Evolutionary conservation across 805 yeast species (phyloP), one percentile per base, ranked within the genome.

Genomic region (Yarrowia osloensis): DNA sequence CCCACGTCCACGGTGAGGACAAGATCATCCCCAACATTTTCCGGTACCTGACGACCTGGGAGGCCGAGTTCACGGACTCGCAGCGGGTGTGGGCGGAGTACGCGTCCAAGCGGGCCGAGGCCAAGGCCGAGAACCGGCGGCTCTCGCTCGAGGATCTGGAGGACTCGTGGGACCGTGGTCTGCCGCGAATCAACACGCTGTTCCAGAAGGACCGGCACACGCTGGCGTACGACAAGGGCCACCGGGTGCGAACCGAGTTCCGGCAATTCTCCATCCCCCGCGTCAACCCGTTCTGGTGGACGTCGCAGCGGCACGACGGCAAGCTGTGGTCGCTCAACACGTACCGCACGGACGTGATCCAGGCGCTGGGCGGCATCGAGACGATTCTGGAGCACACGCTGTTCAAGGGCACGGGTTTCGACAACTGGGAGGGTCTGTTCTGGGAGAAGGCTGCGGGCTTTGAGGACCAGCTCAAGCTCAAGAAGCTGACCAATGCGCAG

Each of bases 381-480:
- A 91, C 98, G 0, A 95, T 95, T 74, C 77, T 95, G 69, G 98
- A 94, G 73, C 99, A 95, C 73, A 92, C 98, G 0, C 78, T 95
- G 54, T 95, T 95, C 81, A 91, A 90, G 75, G 99, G 96, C 13
- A 95, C 99, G 1, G 99, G 99, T 0, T 95, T 95, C 74, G 96
- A 90, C 71, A 90, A 96, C 9, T 95, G 99, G 99, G 99, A 95
- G 79, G 98, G 99, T 4, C 80, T 95, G 28, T 95, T 95, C 77
- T 95, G 99, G 99, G 99, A 95, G 74, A 93, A 93, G 75, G 96
- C 96, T 0, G 88, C 97, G 29, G 99, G 99, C 0, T 95, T 93
- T 75, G 99, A 95, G 77, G 99, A 95, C 73, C 89, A 97, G 0
- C 84, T 95, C 84, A 94, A 93, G 75, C 90, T 92, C 78, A 92